Percentiles rank a stretch among this genome's conserved stretches.
Evolutionary conservation across 345 rosid species (phyloP).

Genomic region (Arabidopsis thaliana): TAIR10.1 NC_003075.7:1465001-1465500

Average conservation of each 20-base stretch:
- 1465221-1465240: conserved; percentile 33
- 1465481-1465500: conserved; percentile 69
- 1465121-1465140: not conserved
- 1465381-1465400: conserved; percentile 71
- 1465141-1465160: conserved; percentile 16
- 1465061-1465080: conserved; percentile 27
- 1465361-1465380: conserved; percentile 79
- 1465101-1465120: conserved; percentile 2
- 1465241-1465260: conserved; percentile 17
- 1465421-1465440: conserved; percentile 53
- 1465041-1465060: conserved; percentile 21
- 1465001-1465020: conserved; percentile 20
- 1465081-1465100: conserved; percentile 12
- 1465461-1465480: conserved; percentile 81
- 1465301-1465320: conserved; percentile 52
- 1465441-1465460: conserved; percentile 66
- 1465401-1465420: conserved; percentile 73
- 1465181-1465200: conserved; percentile 19
- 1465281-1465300: conserved; percentile 51
- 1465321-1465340: conserved; percentile 83
- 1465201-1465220: conserved; percentile 34
- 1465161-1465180: conserved; percentile 19
- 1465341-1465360: conserved; percentile 76
- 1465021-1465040: conserved; percentile 21
- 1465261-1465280: conserved; percentile 38